phyloP scores from a whole-genome alignment of 177 flowering plant species.

The Tripterygium wilfordii region DNA sequence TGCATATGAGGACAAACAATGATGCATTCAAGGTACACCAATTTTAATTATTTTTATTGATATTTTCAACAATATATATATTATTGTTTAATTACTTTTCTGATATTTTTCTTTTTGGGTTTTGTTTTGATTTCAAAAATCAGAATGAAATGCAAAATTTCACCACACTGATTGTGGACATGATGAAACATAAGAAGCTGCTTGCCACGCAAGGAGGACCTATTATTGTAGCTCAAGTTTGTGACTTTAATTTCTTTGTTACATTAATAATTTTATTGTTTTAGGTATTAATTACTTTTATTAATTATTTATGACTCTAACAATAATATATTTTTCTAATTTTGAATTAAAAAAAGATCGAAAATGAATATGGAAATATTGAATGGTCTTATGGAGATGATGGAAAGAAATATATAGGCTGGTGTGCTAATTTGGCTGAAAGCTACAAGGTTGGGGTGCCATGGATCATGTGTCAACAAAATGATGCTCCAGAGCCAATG shows the following conservation, averaged over 20 bases:
- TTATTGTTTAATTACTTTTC: neutral
- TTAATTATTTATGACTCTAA: too few species aligned
- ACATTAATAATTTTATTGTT: too few species aligned
- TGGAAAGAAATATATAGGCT: constrained; percentile 22
- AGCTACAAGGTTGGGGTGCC: constrained; percentile 23
- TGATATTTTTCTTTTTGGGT: neutral
- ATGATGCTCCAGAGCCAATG: constrained; percentile 34
- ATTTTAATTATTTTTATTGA: too few species aligned
- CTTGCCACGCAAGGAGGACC: constrained; percentile 44
- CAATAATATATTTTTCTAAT: neutral
- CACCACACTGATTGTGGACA: constrained; percentile 25
- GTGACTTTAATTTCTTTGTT: neutral
- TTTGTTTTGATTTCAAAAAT: neutral
- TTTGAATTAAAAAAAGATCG: constrained; percentile 21
- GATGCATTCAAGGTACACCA: constrained; percentile 16
- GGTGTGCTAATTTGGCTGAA: constrained; percentile 36
- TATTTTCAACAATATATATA: neutral
- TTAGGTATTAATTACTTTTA: too few species aligned
- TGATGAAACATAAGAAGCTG: constrained; percentile 23
- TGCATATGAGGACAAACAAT: constrained; percentile 22
- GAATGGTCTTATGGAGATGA: constrained; percentile 10
- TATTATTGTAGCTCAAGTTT: constrained; percentile 36
- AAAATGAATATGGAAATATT: constrained; percentile 39
- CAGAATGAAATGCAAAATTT: constrained; percentile 36
- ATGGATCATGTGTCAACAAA: constrained; percentile 44